Conservation (phyloP, 805 yeast species). For the Starmerella roubikii region DNA sequence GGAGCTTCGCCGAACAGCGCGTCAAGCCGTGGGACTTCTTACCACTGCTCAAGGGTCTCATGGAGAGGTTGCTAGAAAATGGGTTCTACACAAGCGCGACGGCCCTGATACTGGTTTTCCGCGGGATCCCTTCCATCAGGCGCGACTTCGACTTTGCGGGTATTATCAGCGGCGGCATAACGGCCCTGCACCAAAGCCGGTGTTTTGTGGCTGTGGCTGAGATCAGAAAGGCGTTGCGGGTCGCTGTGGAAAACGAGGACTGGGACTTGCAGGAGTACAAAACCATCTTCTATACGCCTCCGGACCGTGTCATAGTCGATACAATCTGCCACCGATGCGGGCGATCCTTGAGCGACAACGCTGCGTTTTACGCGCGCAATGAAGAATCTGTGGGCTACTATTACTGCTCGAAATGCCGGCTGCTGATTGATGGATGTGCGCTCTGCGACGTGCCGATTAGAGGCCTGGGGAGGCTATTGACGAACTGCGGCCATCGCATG, state of each 20-base stretch:
- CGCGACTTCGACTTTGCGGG: slow-evolving; percentile 10
- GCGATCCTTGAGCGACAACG: slow-evolving; percentile 25
- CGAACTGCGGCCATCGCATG: slow-evolving; percentile 76
- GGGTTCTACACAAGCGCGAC: slow-evolving; percentile 14
- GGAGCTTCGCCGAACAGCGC: slow-evolving; percentile 1
- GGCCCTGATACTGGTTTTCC: slow-evolving; percentile 16
- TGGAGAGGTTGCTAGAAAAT: slow-evolving; percentile 6
- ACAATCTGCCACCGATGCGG: slow-evolving; percentile 32
- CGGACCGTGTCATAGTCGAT: slow-evolving; percentile 27
- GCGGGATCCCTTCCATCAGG: slow-evolving; percentile 8
- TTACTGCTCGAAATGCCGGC: slow-evolving; percentile 68
- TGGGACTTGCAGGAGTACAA: neutral
- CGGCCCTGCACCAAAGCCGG: slow-evolving; percentile 8
- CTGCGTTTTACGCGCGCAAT: slow-evolving; percentile 21
- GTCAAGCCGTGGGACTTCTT: slow-evolving; percentile 18
- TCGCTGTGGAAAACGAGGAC: slow-evolving; percentile 1
- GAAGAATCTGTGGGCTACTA: slow-evolving; percentile 50
- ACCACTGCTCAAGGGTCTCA: slow-evolving; percentile 10
- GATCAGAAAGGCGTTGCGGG: slow-evolving; percentile 7
- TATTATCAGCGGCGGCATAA: slow-evolving; percentile 13
- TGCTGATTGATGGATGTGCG: slow-evolving; percentile 52
- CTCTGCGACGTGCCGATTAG: slow-evolving; percentile 65
- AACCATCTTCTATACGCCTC: neutral
- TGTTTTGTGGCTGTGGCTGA: slow-evolving; percentile 41
- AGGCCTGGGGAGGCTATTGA: slow-evolving; percentile 47